phyloP scores from a whole-genome alignment of 2,329 filamentous ascomycete genomes.

The Pezicula rhizophila region DNA sequence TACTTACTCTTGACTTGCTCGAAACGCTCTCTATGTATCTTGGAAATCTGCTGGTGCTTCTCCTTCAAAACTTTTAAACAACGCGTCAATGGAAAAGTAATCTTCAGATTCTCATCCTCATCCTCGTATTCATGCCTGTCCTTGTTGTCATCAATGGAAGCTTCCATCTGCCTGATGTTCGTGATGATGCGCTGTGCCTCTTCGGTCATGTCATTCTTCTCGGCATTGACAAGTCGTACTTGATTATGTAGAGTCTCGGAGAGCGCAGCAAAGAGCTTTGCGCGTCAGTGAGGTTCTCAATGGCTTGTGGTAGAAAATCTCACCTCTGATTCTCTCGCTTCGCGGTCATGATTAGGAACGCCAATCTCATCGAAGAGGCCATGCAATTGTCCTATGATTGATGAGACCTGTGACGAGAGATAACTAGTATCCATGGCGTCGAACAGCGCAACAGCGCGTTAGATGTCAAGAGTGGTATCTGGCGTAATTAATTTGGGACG shows the following conservation, averaged over 20 bases:
- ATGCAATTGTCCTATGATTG: constrained; percentile 87
- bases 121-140: constrained; percentile 55
- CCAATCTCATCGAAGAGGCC: constrained; percentile 97
- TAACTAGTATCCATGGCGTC: constrained; percentile 78
- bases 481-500: constrained; percentile 1
- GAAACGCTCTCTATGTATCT: constrained; percentile 82
- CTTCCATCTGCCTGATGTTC: constrained; percentile 86
- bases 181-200: constrained; percentile 4
- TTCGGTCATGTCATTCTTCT: constrained; percentile 63
- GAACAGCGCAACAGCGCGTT: constrained; percentile 3
- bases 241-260: constrained; percentile 91
- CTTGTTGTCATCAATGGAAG: constrained; percentile 73
- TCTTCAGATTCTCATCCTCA: constrained; percentile 62
- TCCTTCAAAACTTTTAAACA: constrained; percentile 80
- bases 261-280: constrained; percentile 80
- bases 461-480: neutral
- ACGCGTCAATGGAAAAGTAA: constrained; percentile 76
- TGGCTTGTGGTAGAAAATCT: constrained; percentile 20
- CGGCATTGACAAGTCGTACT: constrained; percentile 73
- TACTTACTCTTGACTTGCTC: constrained; percentile 87
- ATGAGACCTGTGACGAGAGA: constrained; percentile 90
- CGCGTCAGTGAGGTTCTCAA: constrained; percentile 17
- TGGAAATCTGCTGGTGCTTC: constrained; percentile 74
- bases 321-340: constrained; percentile 84
- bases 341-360: constrained; percentile 87